phyloP scores from a whole-genome alignment of 169 alveolate genomes.

The Miamiensis avidus region DNA sequence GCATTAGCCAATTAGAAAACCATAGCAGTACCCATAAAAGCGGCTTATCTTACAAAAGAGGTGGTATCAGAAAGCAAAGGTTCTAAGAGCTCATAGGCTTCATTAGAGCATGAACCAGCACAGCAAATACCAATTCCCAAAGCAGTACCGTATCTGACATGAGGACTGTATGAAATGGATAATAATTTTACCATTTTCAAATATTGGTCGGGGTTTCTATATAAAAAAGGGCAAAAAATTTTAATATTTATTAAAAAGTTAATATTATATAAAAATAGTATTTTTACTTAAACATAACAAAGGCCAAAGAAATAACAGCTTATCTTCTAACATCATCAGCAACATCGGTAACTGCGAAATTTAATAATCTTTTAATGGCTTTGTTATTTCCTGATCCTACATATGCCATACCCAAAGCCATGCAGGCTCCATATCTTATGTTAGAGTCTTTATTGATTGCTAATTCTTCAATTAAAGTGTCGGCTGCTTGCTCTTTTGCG shows the following conservation, averaged over 20 bases:
- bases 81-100: conserved; percentile 92
- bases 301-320: conserved; percentile 97
- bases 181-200: conserved; percentile 91
- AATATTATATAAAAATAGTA: too few relatives aligned
- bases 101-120: conserved; percentile 93
- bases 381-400: conserved; percentile 93
- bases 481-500: conserved; percentile 95
- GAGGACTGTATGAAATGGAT: conserved; percentile 97
- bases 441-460: conserved; percentile 93
- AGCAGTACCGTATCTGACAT: conserved; percentile 98
- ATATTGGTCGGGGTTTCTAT: conserved; percentile 73
- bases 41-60: conserved; percentile 97
- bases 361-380: conserved; percentile 93
- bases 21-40: conserved; percentile 78
- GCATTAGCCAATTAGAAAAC: conserved; percentile 92
- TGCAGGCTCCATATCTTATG: conserved; percentile 98
- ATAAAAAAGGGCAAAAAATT: too few relatives aligned
- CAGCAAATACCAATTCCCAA: conserved; percentile 97
- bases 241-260: too few relatives aligned
- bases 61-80: conserved; percentile 94
- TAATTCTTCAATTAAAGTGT: conserved; percentile 86
- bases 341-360: conserved; percentile 97
- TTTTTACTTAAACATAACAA: conserved; percentile 90
- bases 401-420: conserved; percentile 97
- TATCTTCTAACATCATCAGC: conserved; percentile 99